phyloP scores from a whole-genome alignment of 2,329 filamentous ascomycete species.

The Trichoderma endophyticum region DNA sequence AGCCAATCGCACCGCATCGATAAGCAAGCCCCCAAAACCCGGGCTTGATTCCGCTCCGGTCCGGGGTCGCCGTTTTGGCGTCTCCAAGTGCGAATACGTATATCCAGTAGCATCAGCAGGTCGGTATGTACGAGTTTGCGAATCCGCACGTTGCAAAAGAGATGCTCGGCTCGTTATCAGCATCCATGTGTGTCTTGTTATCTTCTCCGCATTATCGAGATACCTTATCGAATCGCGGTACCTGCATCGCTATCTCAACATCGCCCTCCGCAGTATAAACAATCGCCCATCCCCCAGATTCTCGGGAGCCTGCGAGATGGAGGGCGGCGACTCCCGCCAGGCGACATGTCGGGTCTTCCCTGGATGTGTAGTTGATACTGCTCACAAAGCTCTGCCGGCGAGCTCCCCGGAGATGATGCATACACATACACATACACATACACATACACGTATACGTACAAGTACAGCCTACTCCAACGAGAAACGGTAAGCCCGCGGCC shows the following conservation, averaged over 20 bases:
- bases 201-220: not conserved
- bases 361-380: not conserved
- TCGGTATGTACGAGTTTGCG: not conserved
- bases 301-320: slow-evolving; percentile 14
- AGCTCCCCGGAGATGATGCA: not conserved
- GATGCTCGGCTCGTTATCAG: not conserved
- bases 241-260: not conserved
- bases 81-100: not conserved
- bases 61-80: slow-evolving; percentile 4
- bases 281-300: not conserved
- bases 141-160: not conserved
- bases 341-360: not conserved
- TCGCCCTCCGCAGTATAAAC: not conserved
- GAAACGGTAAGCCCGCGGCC: not conserved
- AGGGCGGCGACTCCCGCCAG: slow-evolving; percentile 10
- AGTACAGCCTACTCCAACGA: not conserved
- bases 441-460: not conserved
- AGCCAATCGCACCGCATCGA: slow-evolving; percentile 3
- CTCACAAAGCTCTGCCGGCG: not conserved
- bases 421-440: not conserved
- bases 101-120: too few species aligned
- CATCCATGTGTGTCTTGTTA: not conserved
- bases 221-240: not conserved
- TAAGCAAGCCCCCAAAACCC: not conserved
- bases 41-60: not conserved